Base-by-base conservation (phyloP, 2,329 filamentous ascomycete species). In the Lasiodiplodia theobromae region DNA sequence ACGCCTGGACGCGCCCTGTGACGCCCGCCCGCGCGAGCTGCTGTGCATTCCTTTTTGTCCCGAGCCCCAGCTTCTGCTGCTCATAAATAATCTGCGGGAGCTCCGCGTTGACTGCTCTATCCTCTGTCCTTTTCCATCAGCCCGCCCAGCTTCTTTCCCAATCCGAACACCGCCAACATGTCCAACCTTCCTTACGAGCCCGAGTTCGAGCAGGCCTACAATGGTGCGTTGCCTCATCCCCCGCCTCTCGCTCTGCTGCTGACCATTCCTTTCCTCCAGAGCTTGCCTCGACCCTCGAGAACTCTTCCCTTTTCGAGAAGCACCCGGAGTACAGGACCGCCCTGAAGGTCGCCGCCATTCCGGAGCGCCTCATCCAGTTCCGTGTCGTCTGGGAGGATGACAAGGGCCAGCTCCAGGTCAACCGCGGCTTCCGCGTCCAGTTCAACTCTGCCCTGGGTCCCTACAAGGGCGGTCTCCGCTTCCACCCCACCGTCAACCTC, bases 141-240 rank as follows among this genome's bases (percentile, higher is more conserved):
- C 44, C 21, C n/a, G 54, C 51, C n/a, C 65, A 67, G 11, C 52
- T 68, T 37, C 54, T 56, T 18, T 28, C 40, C 23, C 64, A 8
- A 34, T 28, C n/a, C 23, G 16, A 54, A 23, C 64, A 47, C 65
- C 63, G 68, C 60, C 70, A 77, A 71, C 72, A 96, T 96, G 92
- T 92, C 94, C 74, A 91, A 96, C 86, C 87, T 96, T 77, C 89
- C 92, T 65, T 84, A 85, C 72, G 95, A 98, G 89, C 95, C 96
- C 78, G 95, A 99, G 86, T 98, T 98, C 86, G 90, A 97, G 89
- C 95, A 98, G 89, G 95, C 95, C 78, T 97, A 97, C 89, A 93
- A 94, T 82, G 93, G 93, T 96, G 85, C 78, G 86, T 74, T 54
- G 23, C 47, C 40, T 38, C 40, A 11, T 28, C 34, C 10, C 28